Conservation (phyloP, 2,329 filamentous ascomycete genomes). For the Teratosphaeria zuluensis region DNA sequence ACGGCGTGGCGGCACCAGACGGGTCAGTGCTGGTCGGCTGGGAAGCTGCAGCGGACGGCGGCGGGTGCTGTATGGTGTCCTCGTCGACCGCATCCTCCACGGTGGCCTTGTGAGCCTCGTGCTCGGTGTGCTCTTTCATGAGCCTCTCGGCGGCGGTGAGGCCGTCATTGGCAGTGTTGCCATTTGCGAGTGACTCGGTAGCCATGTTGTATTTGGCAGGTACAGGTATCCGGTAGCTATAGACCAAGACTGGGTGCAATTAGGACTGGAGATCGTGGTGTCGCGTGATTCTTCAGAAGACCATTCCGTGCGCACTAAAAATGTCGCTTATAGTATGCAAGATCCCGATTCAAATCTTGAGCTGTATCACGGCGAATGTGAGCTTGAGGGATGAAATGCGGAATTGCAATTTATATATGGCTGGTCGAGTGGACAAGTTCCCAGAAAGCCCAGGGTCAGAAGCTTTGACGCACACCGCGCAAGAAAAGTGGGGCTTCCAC, state of each 20-base stretch:
- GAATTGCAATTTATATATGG: background rate
- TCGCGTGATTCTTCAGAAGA: background rate
- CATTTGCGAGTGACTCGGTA: constrained; percentile 7
- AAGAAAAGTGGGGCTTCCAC: background rate
- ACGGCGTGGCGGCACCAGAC: constrained; percentile 25
- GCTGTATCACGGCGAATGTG: background rate
- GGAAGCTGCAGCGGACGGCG: constrained; percentile 38
- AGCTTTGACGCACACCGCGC: background rate
- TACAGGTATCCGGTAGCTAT: constrained; percentile 10
- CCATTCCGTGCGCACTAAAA: background rate
- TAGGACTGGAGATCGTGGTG: background rate
- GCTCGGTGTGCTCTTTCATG: constrained; percentile 43
- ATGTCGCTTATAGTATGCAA: background rate
- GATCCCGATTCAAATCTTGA: background rate
- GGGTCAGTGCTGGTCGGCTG: constrained; percentile 35
- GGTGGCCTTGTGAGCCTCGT: constrained; percentile 48
- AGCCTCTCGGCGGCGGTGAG: constrained; percentile 44
- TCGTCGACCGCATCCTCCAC: constrained; percentile 61
- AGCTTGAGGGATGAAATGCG: background rate
- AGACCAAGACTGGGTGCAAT: constrained; percentile 1
- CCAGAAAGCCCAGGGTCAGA: background rate
- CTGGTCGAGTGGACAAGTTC: background rate
- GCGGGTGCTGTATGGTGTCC: constrained; percentile 54
- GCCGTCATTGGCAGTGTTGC: constrained; percentile 7
- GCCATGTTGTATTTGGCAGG: constrained; percentile 7